Evolutionary conservation across 495 filamentous ascomycete genomes (phyloP).

Genomic region (Aspergillus funiculosus): DNA sequence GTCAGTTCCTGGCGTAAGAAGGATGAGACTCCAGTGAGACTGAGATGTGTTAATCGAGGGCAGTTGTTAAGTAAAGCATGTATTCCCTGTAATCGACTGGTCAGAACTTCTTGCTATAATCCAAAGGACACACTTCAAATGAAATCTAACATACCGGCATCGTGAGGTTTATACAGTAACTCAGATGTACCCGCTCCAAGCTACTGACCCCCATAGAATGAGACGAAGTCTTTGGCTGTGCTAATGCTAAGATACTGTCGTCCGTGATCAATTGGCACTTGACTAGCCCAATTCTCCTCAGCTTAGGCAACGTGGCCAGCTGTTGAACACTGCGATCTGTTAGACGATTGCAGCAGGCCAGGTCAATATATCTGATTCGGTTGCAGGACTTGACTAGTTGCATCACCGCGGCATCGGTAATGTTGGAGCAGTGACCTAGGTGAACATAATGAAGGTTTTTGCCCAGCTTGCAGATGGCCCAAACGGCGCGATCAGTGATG

Average conservation of each 20-base stretch:
- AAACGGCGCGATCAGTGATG: constrained; percentile 85
- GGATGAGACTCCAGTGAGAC: constrained; percentile 87
- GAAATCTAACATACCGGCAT: constrained; percentile 59
- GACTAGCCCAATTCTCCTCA: constrained; percentile 89
- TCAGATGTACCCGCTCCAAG: constrained; percentile 91
- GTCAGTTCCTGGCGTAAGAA: constrained; percentile 71
- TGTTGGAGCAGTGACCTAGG: constrained; percentile 84
- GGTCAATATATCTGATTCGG: constrained; percentile 92
- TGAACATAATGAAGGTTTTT: constrained; percentile 97
- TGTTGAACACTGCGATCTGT: constrained; percentile 83
- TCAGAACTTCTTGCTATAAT: constrained; percentile 3
- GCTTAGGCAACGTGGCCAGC: constrained; percentile 80
- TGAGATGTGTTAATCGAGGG: constrained; percentile 87
- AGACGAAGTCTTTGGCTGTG: constrained; percentile 46
- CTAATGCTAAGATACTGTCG: constrained; percentile 75
- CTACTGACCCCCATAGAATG: constrained; percentile 49
- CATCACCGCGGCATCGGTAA: constrained; percentile 82
- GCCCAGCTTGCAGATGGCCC: constrained; percentile 77
- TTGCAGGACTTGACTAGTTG: constrained; percentile 81
- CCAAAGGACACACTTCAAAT: background rate
- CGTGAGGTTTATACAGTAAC: constrained; percentile 83
- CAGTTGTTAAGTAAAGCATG: constrained; percentile 83
- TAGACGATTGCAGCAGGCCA: constrained; percentile 88
- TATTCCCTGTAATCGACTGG: constrained; percentile 62
- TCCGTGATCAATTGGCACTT: constrained; percentile 91